Percentiles rank a stretch among this genome's conserved stretches.
Conservation (phyloP, 2,329 filamentous ascomycete species). For the Cadophora malorum region DNA sequence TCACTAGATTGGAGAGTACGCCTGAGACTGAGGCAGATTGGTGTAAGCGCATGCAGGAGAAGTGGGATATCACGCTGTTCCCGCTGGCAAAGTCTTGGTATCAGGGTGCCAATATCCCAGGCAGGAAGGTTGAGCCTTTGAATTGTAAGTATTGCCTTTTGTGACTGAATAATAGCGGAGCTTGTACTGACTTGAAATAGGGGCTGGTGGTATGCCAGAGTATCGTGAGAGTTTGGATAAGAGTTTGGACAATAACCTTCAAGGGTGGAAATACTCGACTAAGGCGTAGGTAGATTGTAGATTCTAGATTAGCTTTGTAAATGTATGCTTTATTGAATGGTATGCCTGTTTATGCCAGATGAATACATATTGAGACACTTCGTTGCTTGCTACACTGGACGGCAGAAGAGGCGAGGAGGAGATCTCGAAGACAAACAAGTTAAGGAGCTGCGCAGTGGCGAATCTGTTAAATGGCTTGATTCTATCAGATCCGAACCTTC, state of each 20-base stretch:
- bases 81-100: conserved; percentile 49
- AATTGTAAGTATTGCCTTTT: conserved; percentile 37
- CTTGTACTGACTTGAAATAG: not conserved
- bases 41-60: conserved; percentile 41
- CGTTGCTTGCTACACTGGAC: no score
- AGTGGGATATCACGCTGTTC: conserved; percentile 45
- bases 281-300: not conserved
- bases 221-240: conserved; percentile 22
- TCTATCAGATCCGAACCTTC: not conserved
- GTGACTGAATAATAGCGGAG: no score
- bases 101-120: conserved; percentile 51
- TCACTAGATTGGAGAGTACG: conserved; percentile 45
- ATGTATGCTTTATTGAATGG: not conserved
- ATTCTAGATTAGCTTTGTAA: not conserved
- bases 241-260: conserved; percentile 18
- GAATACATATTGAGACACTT: not conserved
- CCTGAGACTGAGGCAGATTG: conserved; percentile 45
- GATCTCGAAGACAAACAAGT: no score
- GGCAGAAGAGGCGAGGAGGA: no score
- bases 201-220: conserved; percentile 8
- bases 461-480: no score
- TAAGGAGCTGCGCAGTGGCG: no score
- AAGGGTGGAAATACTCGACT: conserved; percentile 21
- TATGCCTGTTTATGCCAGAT: not conserved
- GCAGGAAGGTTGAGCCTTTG: conserved; percentile 47